Conservation (phyloP, 768 basidiomycete genomes). For the Ramaria sp. region DNA sequence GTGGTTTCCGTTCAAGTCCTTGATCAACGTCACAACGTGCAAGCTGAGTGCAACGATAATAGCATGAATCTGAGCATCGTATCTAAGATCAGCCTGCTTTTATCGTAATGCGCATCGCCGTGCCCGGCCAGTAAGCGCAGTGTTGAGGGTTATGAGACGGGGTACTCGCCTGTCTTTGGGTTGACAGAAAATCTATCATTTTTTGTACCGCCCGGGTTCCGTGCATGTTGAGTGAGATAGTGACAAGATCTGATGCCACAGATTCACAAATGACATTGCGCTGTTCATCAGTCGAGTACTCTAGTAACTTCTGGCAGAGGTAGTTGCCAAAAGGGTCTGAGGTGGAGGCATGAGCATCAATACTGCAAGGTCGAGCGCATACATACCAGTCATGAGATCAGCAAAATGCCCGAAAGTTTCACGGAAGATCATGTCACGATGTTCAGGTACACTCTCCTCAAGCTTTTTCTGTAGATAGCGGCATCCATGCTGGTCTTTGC, state of each 20-base stretch:
- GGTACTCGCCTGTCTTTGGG: constrained; percentile 75
- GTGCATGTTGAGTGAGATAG: constrained; percentile 99
- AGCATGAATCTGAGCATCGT: constrained; percentile 87
- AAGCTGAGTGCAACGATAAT: constrained; percentile 95
- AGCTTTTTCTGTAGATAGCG: constrained; percentile 98
- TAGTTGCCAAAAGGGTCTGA: constrained; percentile 98
- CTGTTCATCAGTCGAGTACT: constrained; percentile 96
- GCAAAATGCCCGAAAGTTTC: constrained; percentile 98
- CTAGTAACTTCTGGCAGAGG: constrained; percentile 93
- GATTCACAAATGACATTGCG: constrained; percentile 95
- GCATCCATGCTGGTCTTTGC: constrained; percentile 99
- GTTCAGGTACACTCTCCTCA: constrained; percentile 90
- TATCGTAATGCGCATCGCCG: constrained; percentile 5
- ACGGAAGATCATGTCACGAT: constrained; percentile 98
- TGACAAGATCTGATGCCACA: constrained; percentile 93
- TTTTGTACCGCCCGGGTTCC: constrained; percentile 99
- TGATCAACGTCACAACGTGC: constrained; percentile 98
- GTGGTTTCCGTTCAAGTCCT: constrained; percentile 94
- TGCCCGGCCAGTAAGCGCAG: constrained; percentile 27
- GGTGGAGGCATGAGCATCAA: constrained; percentile 4
- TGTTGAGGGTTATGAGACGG: constrained; percentile 21
- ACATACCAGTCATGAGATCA: constrained; percentile 90
- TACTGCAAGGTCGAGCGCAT: background rate
- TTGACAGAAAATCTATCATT: constrained; percentile 99
- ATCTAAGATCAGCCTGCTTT: constrained; percentile 70